These are phyloP conservation scores for Fomitopsis pinicola DNA, from an alignment of 1,284 basidiomycete genomes.

Conservation along the genomic window DNA sequence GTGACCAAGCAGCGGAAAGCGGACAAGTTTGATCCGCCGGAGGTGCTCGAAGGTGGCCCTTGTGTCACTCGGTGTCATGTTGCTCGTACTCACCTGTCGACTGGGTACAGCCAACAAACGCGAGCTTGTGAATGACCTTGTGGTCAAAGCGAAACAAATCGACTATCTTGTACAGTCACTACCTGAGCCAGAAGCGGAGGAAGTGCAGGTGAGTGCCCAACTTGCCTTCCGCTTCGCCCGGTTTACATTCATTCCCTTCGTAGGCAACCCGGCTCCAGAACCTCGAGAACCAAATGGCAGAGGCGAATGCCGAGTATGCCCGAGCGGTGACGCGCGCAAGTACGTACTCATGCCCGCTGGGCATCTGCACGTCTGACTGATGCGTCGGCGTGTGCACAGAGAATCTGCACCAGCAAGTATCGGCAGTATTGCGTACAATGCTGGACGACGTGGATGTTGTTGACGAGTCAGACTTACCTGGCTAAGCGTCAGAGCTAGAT, in stretches of 20 bases:
- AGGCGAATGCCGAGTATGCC: slow-evolving; percentile 70
- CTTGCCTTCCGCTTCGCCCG: background rate
- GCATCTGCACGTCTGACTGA: background rate
- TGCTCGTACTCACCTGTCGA: background rate
- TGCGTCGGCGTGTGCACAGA: slow-evolving; percentile 34
- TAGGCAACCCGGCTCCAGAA: slow-evolving; percentile 61
- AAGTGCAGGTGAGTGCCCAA: slow-evolving; percentile 51
- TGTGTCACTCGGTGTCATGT: background rate
- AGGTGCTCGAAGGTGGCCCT: slow-evolving; percentile 58
- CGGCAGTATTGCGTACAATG: slow-evolving; percentile 56
- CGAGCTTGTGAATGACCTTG: slow-evolving; percentile 74
- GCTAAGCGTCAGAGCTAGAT: background rate
- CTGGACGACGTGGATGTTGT: slow-evolving; percentile 38
- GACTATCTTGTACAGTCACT: slow-evolving; percentile 75
- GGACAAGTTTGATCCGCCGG: slow-evolving; percentile 65
- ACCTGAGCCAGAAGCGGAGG: slow-evolving; percentile 70
- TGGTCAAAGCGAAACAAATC: slow-evolving; percentile 81
- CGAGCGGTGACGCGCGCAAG: slow-evolving; percentile 70
- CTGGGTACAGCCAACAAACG: slow-evolving; percentile 60
- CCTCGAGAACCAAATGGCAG: slow-evolving; percentile 63
- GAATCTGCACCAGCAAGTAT: slow-evolving; percentile 55
- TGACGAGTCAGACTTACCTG: slow-evolving; percentile 9
- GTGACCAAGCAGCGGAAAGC: slow-evolving; percentile 69
- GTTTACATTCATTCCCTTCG: background rate
- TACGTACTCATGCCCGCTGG: slow-evolving; percentile 32